Percentiles rank a stretch among this genome's conserved stretches.
These are phyloP conservation scores for Verticillium tricorpus DNA, from an alignment of 2,329 filamentous ascomycete genomes.

Conservation along the genomic window DNA sequence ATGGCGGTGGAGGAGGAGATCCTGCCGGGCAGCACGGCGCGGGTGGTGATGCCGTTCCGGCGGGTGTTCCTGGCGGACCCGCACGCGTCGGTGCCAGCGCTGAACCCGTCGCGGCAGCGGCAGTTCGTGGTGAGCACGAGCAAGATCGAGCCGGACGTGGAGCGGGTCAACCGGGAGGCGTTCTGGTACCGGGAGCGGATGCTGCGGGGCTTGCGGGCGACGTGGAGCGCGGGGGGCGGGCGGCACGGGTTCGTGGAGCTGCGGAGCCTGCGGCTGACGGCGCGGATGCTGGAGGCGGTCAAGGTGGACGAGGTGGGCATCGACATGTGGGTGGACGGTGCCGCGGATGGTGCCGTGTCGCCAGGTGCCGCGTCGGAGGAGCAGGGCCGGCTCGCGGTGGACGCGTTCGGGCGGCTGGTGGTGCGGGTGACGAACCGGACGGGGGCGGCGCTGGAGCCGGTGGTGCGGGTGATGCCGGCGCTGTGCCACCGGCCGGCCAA, in stretches of 20 bases:
- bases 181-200: conserved; percentile 91
- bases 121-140: conserved; percentile 86
- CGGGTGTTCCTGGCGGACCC: conserved; percentile 74
- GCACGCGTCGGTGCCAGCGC: conserved; percentile 70
- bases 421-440: conserved; percentile 75
- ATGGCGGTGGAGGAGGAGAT: conserved; percentile 51
- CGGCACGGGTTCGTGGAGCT: conserved; percentile 70
- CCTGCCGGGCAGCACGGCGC: conserved; percentile 64
- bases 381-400: conserved; percentile 29
- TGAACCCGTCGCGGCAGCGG: conserved; percentile 78
- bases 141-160: conserved; percentile 73
- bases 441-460: conserved; percentile 58
- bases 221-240: conserved; percentile 59
- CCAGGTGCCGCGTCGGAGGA: background rate
- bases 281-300: conserved; percentile 78
- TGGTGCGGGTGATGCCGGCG: conserved; percentile 73
- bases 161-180: conserved; percentile 71
- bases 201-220: conserved; percentile 64
- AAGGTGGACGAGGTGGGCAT: conserved; percentile 76
- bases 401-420: conserved; percentile 65
- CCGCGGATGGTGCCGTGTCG: background rate
- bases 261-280: conserved; percentile 66
- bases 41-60: conserved; percentile 71
- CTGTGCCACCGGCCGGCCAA: conserved; percentile 68
- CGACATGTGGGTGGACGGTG: conserved; percentile 52